Conservation (phyloP, 192 early-diverging fungal species). For the Backusella morwellensis region DNA sequence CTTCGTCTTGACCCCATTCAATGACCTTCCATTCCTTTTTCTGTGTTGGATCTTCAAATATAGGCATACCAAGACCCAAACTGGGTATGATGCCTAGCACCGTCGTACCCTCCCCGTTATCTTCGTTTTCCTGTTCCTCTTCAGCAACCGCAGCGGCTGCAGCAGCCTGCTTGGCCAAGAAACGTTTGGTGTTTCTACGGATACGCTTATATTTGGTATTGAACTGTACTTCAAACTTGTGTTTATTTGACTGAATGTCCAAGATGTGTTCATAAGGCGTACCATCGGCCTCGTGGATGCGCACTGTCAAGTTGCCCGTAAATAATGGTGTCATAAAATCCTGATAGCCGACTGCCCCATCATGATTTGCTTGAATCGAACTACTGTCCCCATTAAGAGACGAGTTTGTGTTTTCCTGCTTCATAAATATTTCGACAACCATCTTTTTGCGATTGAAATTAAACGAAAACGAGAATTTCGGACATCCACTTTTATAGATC, state of each 20-base stretch:
- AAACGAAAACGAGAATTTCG: conserved; percentile 79
- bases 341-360: conserved; percentile 15
- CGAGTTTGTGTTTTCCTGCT: conserved; percentile 66
- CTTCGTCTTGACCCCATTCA: conserved; percentile 82
- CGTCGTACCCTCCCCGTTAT: conserved; percentile 63
- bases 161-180: conserved; percentile 69
- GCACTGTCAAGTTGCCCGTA: conserved; percentile 67
- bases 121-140: conserved; percentile 62
- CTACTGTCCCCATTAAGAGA: not conserved
- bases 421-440: conserved; percentile 87
- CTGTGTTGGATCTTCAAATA: conserved; percentile 57
- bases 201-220: conserved; percentile 99
- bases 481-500: conserved; percentile 90
- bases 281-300: conserved; percentile 82
- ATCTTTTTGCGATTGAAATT: conserved; percentile 96
- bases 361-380: not conserved
- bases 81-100: conserved; percentile 46
- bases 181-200: conserved; percentile 73
- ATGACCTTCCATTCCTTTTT: conserved; percentile 71
- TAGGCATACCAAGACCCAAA: conserved; percentile 42
- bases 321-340: conserved; percentile 37
- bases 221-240: conserved; percentile 89
- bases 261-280: conserved; percentile 83
- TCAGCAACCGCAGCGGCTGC: conserved; percentile 64
- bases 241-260: conserved; percentile 69